Evolutionary conservation across 2,329 filamentous ascomycete species (phyloP).

Genomic region (Cercospora sesami): DNA sequence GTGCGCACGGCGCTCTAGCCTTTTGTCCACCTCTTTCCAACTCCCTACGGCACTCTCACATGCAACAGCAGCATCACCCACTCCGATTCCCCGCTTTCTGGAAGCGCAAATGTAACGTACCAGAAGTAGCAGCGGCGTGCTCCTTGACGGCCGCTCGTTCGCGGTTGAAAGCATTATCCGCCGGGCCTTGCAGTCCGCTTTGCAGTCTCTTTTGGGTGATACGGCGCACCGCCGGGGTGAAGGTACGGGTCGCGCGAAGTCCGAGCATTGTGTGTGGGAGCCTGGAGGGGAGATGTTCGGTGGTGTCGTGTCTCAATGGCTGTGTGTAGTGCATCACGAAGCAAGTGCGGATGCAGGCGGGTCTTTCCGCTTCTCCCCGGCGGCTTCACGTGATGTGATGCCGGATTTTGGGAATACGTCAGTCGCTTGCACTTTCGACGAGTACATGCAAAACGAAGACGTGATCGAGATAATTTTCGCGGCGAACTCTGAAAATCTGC

Average conservation of each 20-base stretch:
- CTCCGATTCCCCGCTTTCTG: background rate
- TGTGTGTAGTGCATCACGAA: constrained; percentile 6
- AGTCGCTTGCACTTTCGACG: background rate
- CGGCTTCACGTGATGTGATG: background rate
- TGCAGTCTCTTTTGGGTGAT: constrained; percentile 28
- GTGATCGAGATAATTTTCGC: background rate
- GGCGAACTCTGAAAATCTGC: too few relatives aligned
- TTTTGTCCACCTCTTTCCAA: background rate
- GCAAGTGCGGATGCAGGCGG: constrained; percentile 1
- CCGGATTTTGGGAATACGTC: background rate
- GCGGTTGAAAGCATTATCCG: constrained; percentile 89
- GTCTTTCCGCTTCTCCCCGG: constrained; percentile 1
- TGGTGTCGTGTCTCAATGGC: constrained; percentile 4
- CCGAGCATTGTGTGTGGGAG: constrained; percentile 32
- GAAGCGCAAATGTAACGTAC: constrained; percentile 55
- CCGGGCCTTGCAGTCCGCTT: constrained; percentile 54
- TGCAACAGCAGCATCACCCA: background rate
- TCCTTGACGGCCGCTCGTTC: constrained; percentile 89
- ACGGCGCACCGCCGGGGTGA: constrained; percentile 34
- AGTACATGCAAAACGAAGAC: background rate
- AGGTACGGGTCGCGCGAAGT: constrained; percentile 31
- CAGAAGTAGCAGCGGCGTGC: constrained; percentile 80
- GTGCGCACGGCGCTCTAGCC: background rate
- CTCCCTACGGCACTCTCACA: background rate
- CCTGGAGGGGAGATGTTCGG: background rate